Evolutionary conservation across 805 yeast genomes (phyloP).

Genomic region (Lipomyces sp.): DNA sequence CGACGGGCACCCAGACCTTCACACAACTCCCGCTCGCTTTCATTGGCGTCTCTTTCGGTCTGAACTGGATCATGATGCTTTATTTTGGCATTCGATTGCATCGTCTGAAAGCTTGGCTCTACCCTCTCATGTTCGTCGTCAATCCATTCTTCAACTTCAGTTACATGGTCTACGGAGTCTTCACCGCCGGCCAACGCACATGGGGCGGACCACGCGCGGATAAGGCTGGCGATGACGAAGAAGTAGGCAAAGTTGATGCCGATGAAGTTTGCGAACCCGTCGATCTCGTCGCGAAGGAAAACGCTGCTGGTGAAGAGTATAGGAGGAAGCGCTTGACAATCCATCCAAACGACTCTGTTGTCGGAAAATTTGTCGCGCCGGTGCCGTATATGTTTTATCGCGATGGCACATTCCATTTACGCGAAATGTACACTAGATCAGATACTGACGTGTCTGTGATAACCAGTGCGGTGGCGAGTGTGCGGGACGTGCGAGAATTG

Average conservation of each 20-base stretch:
- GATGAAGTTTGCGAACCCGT: slow-evolving; percentile 13
- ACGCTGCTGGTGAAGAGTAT: not conserved
- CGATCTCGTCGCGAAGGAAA: slow-evolving; percentile 13
- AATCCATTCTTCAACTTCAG: slow-evolving; percentile 33
- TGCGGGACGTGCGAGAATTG: not conserved
- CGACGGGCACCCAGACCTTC: slow-evolving; percentile 3
- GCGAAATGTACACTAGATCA: not conserved
- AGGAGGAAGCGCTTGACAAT: slow-evolving; percentile 15
- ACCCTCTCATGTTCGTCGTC: slow-evolving; percentile 31
- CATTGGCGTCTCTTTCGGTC: slow-evolving; percentile 23
- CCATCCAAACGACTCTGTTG: slow-evolving; percentile 28
- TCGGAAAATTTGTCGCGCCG: slow-evolving; percentile 23
- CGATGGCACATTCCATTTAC: slow-evolving; percentile 9
- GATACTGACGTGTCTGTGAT: not conserved
- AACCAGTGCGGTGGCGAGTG: not conserved
- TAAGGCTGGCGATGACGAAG: slow-evolving; percentile 19
- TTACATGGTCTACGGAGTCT: slow-evolving; percentile 34
- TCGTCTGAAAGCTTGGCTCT: slow-evolving; percentile 30
- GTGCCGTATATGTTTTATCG: slow-evolving; percentile 9
- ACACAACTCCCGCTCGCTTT: slow-evolving; percentile 21
- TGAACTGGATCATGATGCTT: slow-evolving; percentile 33
- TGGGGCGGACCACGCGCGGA: slow-evolving; percentile 38
- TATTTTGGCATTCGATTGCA: slow-evolving; percentile 25
- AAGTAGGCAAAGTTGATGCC: not conserved
- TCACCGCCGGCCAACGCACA: slow-evolving; percentile 34